Conservation (phyloP, 2,329 filamentous ascomycete genomes). For the Trichophyton equinum region DNA sequence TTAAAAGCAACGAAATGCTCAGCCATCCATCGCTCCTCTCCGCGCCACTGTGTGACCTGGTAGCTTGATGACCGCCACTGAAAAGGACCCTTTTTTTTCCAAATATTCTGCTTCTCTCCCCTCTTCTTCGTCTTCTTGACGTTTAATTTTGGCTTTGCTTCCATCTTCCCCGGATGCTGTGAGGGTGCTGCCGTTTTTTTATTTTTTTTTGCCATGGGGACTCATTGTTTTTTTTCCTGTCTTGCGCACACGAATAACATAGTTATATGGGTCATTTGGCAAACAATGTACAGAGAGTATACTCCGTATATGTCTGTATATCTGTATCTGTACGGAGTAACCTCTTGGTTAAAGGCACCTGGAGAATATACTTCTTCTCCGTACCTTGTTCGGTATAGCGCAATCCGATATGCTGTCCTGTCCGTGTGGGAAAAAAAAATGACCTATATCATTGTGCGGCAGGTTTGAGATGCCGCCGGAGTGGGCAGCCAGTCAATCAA, state of each 20-base stretch:
- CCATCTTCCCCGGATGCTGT: background rate
- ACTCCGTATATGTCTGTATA: no score
- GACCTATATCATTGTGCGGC: background rate
- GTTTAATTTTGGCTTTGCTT: background rate
- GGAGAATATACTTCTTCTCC: background rate
- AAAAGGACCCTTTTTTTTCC: background rate
- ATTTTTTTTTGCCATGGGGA: background rate
- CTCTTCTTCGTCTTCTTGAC: background rate
- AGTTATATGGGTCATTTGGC: no score
- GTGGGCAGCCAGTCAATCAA: background rate
- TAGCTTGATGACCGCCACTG: background rate
- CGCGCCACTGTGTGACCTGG: constrained; percentile 3
- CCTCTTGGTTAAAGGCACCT: background rate
- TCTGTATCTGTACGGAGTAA: background rate
- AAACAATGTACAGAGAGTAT: no score
- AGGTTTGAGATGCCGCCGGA: background rate
- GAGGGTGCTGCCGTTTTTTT: background rate
- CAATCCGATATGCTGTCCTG: background rate
- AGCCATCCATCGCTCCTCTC: background rate
- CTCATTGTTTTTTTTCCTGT: background rate
- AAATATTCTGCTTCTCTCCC: no score
- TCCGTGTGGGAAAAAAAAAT: background rate
- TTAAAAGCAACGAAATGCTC: background rate
- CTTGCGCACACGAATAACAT: no score
- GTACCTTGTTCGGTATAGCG: background rate